Conservation (phyloP, 2,329 filamentous ascomycete species). For the Didymella glomerata region DNA sequence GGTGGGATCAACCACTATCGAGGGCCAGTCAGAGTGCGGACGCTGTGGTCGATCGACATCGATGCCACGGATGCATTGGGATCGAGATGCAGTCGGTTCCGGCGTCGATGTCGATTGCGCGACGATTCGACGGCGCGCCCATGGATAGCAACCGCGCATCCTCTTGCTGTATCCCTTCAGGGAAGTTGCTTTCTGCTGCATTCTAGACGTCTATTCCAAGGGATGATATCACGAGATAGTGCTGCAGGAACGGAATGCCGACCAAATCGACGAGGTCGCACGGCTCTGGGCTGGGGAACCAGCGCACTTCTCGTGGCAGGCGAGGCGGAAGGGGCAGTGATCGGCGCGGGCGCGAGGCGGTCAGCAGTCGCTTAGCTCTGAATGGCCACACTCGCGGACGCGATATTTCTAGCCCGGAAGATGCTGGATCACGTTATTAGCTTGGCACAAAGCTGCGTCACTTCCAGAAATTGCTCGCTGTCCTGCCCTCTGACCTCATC, state of each 20-base stretch:
- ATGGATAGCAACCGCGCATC: neutral
- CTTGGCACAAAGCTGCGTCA: slow-evolving; percentile 43
- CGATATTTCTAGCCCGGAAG: slow-evolving; percentile 23
- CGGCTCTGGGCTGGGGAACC: slow-evolving; percentile 18
- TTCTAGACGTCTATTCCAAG: slow-evolving; percentile 12
- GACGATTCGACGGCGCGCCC: slow-evolving; percentile 4
- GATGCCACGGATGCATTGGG: slow-evolving; percentile 8
- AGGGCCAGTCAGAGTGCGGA: slow-evolving; percentile 14
- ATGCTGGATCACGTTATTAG: slow-evolving; percentile 40
- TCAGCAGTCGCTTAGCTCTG: slow-evolving; percentile 20
- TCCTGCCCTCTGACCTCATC: slow-evolving; percentile 50
- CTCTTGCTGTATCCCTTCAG: neutral
- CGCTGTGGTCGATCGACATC: slow-evolving; percentile 20
- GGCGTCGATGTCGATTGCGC: slow-evolving; percentile 8
- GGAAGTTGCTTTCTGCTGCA: slow-evolving; percentile 2
- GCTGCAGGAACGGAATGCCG: slow-evolving; percentile 24
- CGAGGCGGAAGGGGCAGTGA: slow-evolving; percentile 34
- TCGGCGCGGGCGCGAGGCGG: slow-evolving; percentile 19
- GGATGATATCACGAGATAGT: slow-evolving; percentile 20
- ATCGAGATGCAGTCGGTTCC: slow-evolving; percentile 20
- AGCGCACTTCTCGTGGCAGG: slow-evolving; percentile 30
- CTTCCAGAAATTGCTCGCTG: slow-evolving; percentile 45
- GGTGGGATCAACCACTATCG: slow-evolving; percentile 13
- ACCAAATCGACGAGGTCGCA: slow-evolving; percentile 14
- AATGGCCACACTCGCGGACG: slow-evolving; percentile 8